Conservation (phyloP, 2,329 filamentous ascomycete species). For the Clathrospora elynae region DNA sequence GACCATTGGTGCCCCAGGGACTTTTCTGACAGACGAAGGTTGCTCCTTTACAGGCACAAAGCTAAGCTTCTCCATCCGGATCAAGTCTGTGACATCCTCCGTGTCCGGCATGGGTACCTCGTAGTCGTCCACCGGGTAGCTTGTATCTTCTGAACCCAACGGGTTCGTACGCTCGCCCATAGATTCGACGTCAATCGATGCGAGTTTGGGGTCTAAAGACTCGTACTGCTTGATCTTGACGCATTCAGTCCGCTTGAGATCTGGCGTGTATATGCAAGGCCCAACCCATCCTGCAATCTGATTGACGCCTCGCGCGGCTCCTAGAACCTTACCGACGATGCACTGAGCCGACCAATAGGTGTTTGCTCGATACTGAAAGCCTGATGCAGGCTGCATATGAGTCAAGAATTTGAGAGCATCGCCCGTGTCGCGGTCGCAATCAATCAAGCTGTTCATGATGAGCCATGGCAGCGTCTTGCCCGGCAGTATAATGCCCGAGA, state of each 20-base stretch:
- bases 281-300: slow-evolving; percentile 76
- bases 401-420: slow-evolving; percentile 70
- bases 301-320: slow-evolving; percentile 68
- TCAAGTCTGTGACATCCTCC: slow-evolving; percentile 66
- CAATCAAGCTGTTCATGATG: slow-evolving; percentile 78
- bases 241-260: slow-evolving; percentile 71
- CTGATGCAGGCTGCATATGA: slow-evolving; percentile 70
- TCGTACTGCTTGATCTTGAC: slow-evolving; percentile 68
- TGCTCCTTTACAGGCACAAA: slow-evolving; percentile 57
- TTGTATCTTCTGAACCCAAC: slow-evolving; percentile 65
- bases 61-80: slow-evolving; percentile 70
- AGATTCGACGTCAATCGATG: slow-evolving; percentile 63
- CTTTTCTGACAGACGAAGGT: slow-evolving; percentile 29
- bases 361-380: slow-evolving; percentile 77
- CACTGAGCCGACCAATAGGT: slow-evolving; percentile 77
- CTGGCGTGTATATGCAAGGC: slow-evolving; percentile 69
- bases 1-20: slow-evolving; percentile 40
- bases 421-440: slow-evolving; percentile 71
- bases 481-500: slow-evolving; percentile 73
- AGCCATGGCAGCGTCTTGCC: slow-evolving; percentile 73
- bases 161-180: slow-evolving; percentile 73
- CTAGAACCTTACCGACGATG: slow-evolving; percentile 75
- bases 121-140: slow-evolving; percentile 71
- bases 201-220: slow-evolving; percentile 60
- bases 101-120: slow-evolving; percentile 62